phyloP scores from a whole-genome alignment of 176 grass and related monocot genomes.

The Zoysia japonica region DNA sequence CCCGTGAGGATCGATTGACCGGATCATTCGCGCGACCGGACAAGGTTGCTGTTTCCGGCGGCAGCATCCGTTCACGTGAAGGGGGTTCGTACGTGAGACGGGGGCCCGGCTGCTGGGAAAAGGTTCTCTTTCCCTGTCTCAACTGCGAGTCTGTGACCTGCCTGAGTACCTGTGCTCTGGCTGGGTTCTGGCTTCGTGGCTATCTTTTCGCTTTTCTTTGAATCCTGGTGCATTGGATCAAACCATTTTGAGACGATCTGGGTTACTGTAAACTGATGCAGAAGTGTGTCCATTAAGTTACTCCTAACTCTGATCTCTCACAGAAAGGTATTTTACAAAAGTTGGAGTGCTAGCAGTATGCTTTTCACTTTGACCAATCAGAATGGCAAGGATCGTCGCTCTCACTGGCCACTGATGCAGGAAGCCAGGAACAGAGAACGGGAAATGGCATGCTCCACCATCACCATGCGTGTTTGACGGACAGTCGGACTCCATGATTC shows the following conservation, averaged over 20 bases:
- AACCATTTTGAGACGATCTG: neutral
- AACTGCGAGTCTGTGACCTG: slow-evolving; percentile 29
- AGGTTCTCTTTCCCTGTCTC: neutral
- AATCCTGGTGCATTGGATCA: neutral
- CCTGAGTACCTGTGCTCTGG: neutral
- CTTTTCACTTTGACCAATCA: neutral
- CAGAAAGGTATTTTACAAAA: neutral
- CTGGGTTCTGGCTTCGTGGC: neutral
- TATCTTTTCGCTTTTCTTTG: slow-evolving; percentile 3
- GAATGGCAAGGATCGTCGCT: neutral
- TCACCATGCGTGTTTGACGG: slow-evolving; percentile 15
- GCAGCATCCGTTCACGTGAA: slow-evolving; percentile 40
- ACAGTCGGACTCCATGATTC: neutral
- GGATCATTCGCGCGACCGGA: neutral
- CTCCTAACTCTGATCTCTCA: neutral
- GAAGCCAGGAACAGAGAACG: neutral
- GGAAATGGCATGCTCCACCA: neutral
- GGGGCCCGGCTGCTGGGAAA: neutral
- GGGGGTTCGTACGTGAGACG: slow-evolving; percentile 16
- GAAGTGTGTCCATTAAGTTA: neutral
- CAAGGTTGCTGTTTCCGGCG: neutral
- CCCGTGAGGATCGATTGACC: neutral
- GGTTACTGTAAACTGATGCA: neutral
- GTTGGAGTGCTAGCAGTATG: neutral
- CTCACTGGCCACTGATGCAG: neutral